Evolutionary conservation across 768 basidiomycete species (phyloP), one percentile per base, ranked within the genome.

Genomic region (Russula sp.): DNA sequence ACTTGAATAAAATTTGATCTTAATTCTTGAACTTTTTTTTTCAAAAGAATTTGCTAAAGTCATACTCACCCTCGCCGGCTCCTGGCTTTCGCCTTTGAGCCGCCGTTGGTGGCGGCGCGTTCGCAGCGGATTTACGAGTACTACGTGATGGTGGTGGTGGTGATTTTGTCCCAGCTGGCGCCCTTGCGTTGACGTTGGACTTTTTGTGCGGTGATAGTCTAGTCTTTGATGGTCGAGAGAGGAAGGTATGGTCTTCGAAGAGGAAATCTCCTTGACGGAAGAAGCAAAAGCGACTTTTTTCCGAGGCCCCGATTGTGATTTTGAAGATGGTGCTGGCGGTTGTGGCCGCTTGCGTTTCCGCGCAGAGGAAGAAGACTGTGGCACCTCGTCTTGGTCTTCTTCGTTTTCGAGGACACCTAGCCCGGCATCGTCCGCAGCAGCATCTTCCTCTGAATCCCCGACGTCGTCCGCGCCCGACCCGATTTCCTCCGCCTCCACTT

Each of bases 41-140:
- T 44, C 28, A 74, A 73, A 86, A 86, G 76, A 83, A 86, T 71
- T 80, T 79, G 42, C 77, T 76, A 71, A 88, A 88, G 71, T 84
- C 81, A 71, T 87, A 87, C 61, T 51, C 62, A 7, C 55, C 69
- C 2, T 64, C 28, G 49, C 32, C 61, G 9, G 66, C 61, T 18
- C 64, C 69, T 71, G 70, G 74, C 61, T 75, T 73, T 28, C 36
- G 56, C 5, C 34, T 58, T 24, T n/a, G 40, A 26, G 40, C 63
- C n/a, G 24, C 11, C 16, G 22, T 11, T 52, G 72, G 63, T 26
- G 72, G 65, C n/a, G 77, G 70, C 26, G 74, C 72, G 57, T 79
- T 80, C 14, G 78, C 77, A 20, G 74, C 74, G 71, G 77, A 71
- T 63, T 49, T 57, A 32, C 54, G 54, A 9, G 49, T 28, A n/a